These are phyloP conservation scores for Dentipellis sp. DNA, from an alignment of 768 basidiomycete species.

Conservation along the genomic window DNA sequence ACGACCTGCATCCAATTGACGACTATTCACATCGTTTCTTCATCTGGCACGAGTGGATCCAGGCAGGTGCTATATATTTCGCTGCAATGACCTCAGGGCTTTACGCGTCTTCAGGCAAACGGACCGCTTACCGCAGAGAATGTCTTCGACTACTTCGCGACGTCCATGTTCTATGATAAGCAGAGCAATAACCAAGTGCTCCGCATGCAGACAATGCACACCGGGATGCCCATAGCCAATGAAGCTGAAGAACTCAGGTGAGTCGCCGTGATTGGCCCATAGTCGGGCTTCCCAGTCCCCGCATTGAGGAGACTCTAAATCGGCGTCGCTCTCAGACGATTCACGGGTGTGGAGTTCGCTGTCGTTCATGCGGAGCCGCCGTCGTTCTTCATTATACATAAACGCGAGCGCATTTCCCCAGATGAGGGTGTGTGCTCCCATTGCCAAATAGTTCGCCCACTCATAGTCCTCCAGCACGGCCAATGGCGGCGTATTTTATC, in stretches of 20 bases:
- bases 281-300: not conserved
- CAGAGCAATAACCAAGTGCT: slow-evolving; percentile 88
- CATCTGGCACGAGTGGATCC: slow-evolving; percentile 89
- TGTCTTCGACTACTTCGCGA: slow-evolving; percentile 85
- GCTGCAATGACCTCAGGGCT: not conserved
- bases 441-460: slow-evolving; percentile 1
- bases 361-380: slow-evolving; percentile 76
- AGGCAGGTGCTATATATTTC: slow-evolving; percentile 30
- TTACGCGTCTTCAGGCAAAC: slow-evolving; percentile 41
- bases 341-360: slow-evolving; percentile 82
- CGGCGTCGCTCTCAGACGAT: slow-evolving; percentile 42
- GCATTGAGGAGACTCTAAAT: no score
- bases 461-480: slow-evolving; percentile 35
- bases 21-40: slow-evolving; percentile 79
- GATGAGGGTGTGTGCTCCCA: slow-evolving; percentile 54
- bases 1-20: slow-evolving; percentile 69
- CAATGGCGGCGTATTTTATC: slow-evolving; percentile 79
- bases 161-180: slow-evolving; percentile 91
- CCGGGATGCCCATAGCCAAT: slow-evolving; percentile 64
- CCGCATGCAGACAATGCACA: slow-evolving; percentile 90
- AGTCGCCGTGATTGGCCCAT: slow-evolving; percentile 15
- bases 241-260: slow-evolving; percentile 85
- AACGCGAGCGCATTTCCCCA: slow-evolving; percentile 75
- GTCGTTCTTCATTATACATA: slow-evolving; percentile 81
- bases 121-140: slow-evolving; percentile 69